These are phyloP conservation scores for Nymphaea thermarum DNA, from an alignment of 164 flowering plant species.

Conservation along the genomic window DNA sequence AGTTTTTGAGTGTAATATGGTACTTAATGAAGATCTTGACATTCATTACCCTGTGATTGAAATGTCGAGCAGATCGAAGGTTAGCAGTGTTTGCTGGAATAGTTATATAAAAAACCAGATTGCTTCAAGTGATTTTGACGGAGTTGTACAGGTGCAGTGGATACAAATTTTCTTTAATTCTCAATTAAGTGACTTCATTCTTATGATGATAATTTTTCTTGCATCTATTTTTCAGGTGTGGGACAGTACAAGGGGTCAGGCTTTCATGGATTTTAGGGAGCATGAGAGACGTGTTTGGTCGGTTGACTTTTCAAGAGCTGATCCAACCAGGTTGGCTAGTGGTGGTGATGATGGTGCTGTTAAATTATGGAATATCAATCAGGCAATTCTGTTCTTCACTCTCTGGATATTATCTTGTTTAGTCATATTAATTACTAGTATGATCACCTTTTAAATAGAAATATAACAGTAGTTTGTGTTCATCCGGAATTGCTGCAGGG, in stretches of 20 bases:
- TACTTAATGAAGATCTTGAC: conserved; percentile 62
- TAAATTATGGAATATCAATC: conserved; percentile 99
- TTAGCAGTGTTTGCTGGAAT: conserved; percentile 93
- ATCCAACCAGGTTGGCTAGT: conserved; percentile 90
- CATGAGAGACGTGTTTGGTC: conserved; percentile 97
- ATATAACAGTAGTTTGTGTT: too few relatives aligned
- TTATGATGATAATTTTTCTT: too few relatives aligned
- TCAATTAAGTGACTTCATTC: too few relatives aligned
- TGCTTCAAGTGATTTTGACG: conserved; percentile 96
- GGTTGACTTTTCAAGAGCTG: conserved; percentile 75
- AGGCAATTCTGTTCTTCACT: conserved; percentile 93
- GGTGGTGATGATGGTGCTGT: conserved; percentile 96
- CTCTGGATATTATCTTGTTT: conserved; percentile 74
- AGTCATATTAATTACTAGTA: too few relatives aligned
- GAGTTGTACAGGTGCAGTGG: conserved; percentile 80
- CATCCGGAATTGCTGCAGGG: conserved; percentile 48
- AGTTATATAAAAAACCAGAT: conserved; percentile 90
- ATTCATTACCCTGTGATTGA: conserved; percentile 94
- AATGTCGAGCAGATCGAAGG: conserved; percentile 76
- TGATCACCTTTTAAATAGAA: too few relatives aligned
- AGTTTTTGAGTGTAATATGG: conserved; percentile 73
- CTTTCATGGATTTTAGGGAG: conserved; percentile 68
- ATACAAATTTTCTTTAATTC: conserved; percentile 1
- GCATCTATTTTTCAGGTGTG: conserved; percentile 44
- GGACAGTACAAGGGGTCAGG: conserved; percentile 84